A percentile compares a stretch with the other conserved stretches of the same genome.
Conservation (phyloP, 768 basidiomycete species). For the Tephrocybe sp. region DNA sequence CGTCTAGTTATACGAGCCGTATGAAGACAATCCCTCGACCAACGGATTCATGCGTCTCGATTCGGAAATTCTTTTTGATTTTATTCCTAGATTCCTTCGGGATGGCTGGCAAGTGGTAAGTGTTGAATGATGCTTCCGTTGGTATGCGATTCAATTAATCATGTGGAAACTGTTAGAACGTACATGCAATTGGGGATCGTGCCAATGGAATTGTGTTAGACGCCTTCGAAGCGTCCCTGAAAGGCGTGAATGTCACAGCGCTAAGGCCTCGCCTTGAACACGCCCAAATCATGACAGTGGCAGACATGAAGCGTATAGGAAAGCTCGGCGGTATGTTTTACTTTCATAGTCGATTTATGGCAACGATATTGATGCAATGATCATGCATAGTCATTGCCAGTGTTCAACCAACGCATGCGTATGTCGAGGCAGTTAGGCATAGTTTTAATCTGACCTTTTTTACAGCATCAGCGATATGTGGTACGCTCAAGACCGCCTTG, state of each 20-base stretch:
- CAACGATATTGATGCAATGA: neutral
- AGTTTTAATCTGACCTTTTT: slow-evolving; percentile 4
- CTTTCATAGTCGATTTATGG: neutral
- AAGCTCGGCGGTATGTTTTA: slow-evolving; percentile 66
- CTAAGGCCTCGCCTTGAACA: slow-evolving; percentile 84
- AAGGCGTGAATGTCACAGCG: slow-evolving; percentile 58
- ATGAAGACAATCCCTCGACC: slow-evolving; percentile 73
- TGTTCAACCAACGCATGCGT: slow-evolving; percentile 89
- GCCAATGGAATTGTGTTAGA: slow-evolving; percentile 84
- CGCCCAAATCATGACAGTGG: slow-evolving; percentile 79
- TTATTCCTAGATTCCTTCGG: slow-evolving; percentile 66
- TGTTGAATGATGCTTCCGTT: slow-evolving; percentile 6
- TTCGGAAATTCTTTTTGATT: slow-evolving; percentile 54
- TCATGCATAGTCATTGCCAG: slow-evolving; percentile 72
- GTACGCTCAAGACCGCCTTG: slow-evolving; percentile 82
- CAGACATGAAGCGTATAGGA: slow-evolving; percentile 75
- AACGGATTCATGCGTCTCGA: slow-evolving; percentile 76
- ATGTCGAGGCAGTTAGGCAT: slow-evolving; percentile 26
- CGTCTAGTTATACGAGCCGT: slow-evolving; percentile 72
- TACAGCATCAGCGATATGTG: slow-evolving; percentile 81
- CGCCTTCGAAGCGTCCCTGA: slow-evolving; percentile 71
- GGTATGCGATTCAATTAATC: neutral
- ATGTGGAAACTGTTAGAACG: slow-evolving; percentile 52
- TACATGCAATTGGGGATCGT: slow-evolving; percentile 85
- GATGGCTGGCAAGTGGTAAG: slow-evolving; percentile 92